Percentiles rank a stretch among this genome's conserved stretches.
phyloP scores from a whole-genome alignment of 225 moss, liverwort and hornwort genomes.

The Physcomitrium patens region DNA sequence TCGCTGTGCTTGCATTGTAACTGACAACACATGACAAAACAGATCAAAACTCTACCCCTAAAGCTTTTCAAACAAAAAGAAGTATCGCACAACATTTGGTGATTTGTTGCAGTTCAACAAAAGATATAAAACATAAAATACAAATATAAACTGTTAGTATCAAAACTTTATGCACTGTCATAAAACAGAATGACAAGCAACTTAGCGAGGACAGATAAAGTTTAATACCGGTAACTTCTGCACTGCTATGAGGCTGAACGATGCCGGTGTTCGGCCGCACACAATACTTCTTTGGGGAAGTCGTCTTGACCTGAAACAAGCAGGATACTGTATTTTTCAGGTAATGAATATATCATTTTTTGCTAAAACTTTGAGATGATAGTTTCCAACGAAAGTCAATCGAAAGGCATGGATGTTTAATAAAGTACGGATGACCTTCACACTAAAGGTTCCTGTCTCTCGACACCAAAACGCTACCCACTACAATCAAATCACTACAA shows the following conservation, averaged over 20 bases:
- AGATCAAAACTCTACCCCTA: background rate
- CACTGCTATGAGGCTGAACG: slow-evolving; percentile 89
- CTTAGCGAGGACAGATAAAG: background rate
- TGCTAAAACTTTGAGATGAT: background rate
- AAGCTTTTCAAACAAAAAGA: background rate
- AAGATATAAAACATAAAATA: no score
- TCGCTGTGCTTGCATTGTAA: slow-evolving; percentile 98
- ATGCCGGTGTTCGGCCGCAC: slow-evolving; percentile 98
- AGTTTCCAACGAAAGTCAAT: background rate
- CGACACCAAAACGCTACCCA: background rate
- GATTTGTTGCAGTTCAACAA: no score
- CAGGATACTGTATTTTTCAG: background rate
- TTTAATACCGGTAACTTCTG: slow-evolving; percentile 86
- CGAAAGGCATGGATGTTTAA: background rate
- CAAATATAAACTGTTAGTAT: no score
- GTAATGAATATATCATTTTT: background rate
- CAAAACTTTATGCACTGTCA: background rate
- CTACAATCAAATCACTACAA: background rate
- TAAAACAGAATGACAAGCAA: background rate
- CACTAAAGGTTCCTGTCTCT: background rate
- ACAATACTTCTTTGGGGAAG: slow-evolving; percentile 98
- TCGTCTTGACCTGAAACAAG: slow-evolving; percentile 83
- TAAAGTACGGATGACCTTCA: background rate
- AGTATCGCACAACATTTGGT: no score
- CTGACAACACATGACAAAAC: slow-evolving; percentile 40